Conservation (phyloP, 139 green algal genomes). For the Volvox africanus region DNA sequence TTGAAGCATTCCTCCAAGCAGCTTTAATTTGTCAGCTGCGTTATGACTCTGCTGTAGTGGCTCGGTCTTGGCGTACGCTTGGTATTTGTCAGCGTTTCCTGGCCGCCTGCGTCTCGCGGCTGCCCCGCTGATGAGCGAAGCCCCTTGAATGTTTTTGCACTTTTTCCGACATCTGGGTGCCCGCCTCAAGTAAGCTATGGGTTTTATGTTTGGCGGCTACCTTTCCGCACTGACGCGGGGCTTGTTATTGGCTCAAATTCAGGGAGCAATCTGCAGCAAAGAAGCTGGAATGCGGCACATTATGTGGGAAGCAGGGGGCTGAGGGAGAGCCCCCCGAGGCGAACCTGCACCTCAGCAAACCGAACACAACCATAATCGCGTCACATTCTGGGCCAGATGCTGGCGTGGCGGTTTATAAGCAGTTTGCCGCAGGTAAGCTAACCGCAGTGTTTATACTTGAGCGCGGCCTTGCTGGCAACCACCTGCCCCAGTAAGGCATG, state of each 20-base stretch:
- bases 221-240: neutral
- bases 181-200: constrained; percentile 13
- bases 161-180: constrained; percentile 18
- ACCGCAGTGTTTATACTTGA: neutral
- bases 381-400: constrained; percentile 34
- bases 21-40: no score
- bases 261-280: constrained; percentile 31
- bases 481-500: no score
- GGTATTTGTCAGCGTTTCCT: neutral
- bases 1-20: no score
- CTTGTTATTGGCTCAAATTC: neutral
- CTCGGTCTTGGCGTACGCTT: no score
- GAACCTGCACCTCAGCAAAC: constrained; percentile 27
- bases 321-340: constrained; percentile 21
- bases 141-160: constrained; percentile 3
- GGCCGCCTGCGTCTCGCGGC: neutral
- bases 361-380: constrained; percentile 8
- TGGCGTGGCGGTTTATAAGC: constrained; percentile 32
- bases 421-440: constrained; percentile 17
- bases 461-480: no score
- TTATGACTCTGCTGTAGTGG: no score
- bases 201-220: neutral
- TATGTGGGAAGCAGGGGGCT: constrained; percentile 41
- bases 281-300: neutral
- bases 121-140: constrained; percentile 5